A percentile compares a stretch with the other conserved stretches of the same genome.
Conservation (phyloP, 139 green algal genomes). For the Picochlorum sp. region DNA sequence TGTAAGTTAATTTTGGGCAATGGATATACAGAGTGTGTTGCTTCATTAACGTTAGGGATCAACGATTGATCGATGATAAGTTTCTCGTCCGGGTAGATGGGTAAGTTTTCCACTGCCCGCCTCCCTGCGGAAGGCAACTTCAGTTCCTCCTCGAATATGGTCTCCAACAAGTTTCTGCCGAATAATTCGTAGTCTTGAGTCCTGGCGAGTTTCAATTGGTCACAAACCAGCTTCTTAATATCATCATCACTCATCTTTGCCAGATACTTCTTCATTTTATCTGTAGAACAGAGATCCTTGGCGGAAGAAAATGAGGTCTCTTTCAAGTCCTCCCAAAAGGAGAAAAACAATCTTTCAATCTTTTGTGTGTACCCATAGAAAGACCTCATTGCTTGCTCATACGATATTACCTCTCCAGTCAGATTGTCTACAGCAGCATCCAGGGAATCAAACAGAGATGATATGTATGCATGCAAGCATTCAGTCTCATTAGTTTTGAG, state of each 20-base stretch:
- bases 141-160: slow-evolving; percentile 70
- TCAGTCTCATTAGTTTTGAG: neutral
- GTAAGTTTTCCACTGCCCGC: slow-evolving; percentile 79
- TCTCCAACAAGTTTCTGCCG: slow-evolving; percentile 56
- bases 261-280: slow-evolving; percentile 50
- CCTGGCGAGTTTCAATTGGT: slow-evolving; percentile 73
- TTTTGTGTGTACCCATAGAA: slow-evolving; percentile 74
- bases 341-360: slow-evolving; percentile 86
- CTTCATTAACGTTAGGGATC: slow-evolving; percentile 29
- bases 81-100: slow-evolving; percentile 92
- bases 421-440: slow-evolving; percentile 92
- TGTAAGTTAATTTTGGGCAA: slow-evolving; percentile 98
- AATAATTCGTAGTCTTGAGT: slow-evolving; percentile 62
- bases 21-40: slow-evolving; percentile 52
- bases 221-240: slow-evolving; percentile 54
- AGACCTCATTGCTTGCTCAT: slow-evolving; percentile 63
- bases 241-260: slow-evolving; percentile 48
- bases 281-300: slow-evolving; percentile 56
- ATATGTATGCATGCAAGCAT: neutral
- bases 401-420: slow-evolving; percentile 70
- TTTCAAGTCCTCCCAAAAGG: slow-evolving; percentile 59
- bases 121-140: slow-evolving; percentile 59
- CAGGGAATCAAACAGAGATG: slow-evolving; percentile 13
- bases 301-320: slow-evolving; percentile 78
- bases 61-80: slow-evolving; percentile 87